Base-by-base conservation (phyloP, 106 monocot genomes). In the Xerophyta viscosa region DNA sequence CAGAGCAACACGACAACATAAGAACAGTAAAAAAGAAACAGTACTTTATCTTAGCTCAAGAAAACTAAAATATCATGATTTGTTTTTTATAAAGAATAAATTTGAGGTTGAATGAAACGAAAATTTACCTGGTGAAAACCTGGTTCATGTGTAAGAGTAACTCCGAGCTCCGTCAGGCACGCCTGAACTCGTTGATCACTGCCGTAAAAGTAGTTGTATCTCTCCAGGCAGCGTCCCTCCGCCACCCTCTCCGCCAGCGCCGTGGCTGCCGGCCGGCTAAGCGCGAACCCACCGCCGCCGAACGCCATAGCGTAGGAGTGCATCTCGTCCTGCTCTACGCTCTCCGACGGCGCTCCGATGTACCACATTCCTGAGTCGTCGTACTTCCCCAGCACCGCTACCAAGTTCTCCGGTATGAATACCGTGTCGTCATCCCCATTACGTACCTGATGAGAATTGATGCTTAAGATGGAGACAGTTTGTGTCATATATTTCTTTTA, bases 391-490 rank as follows among this genome's bases (percentile, higher is more conserved):
- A 93, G 68, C 51, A 83, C 71, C 22, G 55, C 64, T 42, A 66
- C 73, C 30, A 93, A 66, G 37, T 93, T 93, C 66, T 87, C 83
- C 41, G 61, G 19, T 62, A 93, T 77, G 69, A 93, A 93, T 26
- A 93, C 80, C 31, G 87, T 93, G 76, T 93, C 87, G 60, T 93
- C 87, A 65, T 93, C 87, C 92, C 83, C 83, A 93, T 87, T 67
- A 87, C 83, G 44, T 83, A 71, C 92, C 92, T 33, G 33, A 33
- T 11, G 11, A 33, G 11, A n/a, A n/a, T n/a, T n/a, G n/a, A n/a
- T n/a, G n/a, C n/a, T n/a, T n/a, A n/a, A n/a, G n/a, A n/a, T n/a
- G n/a, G n/a, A n/a, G n/a, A n/a, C n/a, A n/a, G n/a, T n/a, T n/a
- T n/a, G n/a, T n/a, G n/a, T n/a, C n/a, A n/a, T n/a, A n/a, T n/a